Conservation (phyloP, 345 rosid genomes). For the Odontarrhena argentea region DNA sequence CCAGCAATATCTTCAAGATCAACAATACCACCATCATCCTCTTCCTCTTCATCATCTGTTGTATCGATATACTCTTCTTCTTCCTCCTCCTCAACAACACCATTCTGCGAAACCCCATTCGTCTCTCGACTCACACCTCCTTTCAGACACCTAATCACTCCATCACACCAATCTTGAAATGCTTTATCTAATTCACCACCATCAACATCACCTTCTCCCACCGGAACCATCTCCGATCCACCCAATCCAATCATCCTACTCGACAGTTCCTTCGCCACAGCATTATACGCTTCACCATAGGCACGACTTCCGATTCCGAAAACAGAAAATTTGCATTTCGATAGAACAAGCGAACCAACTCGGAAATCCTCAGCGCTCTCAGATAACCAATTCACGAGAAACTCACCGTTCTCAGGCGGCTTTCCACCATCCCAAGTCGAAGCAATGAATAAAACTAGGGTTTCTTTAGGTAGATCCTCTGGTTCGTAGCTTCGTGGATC, state of each 20-base stretch:
- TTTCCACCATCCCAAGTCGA: conserved; percentile 92
- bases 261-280: conserved; percentile 71
- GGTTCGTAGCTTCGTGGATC: conserved; percentile 85
- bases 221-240: conserved; percentile 60
- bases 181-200: conserved; percentile 60
- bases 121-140: conserved; percentile 47
- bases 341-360: conserved; percentile 73
- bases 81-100: conserved; percentile 45
- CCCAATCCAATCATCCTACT: conserved; percentile 71
- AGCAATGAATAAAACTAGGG: conserved; percentile 62
- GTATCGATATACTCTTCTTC: conserved; percentile 48
- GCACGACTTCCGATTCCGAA: conserved; percentile 85
- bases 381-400: conserved; percentile 69
- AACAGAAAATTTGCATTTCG: conserved; percentile 72
- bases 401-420: conserved; percentile 63
- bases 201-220: conserved; percentile 80
- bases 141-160: conserved; percentile 56
- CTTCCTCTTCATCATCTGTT: conserved; percentile 49
- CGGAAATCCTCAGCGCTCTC: conserved; percentile 93
- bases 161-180: conserved; percentile 69
- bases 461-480: conserved; percentile 79
- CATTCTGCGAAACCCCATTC: conserved; percentile 30
- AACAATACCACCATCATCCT: conserved; percentile 46
- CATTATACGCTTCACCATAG: conserved; percentile 70
- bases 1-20: conserved; percentile 98